A percentile compares a stretch with the other conserved stretches of the same genome.
Evolutionary conservation across 2,329 filamentous ascomycete genomes (phyloP).

Genomic region (Chalaropsis thielavioides): DNA sequence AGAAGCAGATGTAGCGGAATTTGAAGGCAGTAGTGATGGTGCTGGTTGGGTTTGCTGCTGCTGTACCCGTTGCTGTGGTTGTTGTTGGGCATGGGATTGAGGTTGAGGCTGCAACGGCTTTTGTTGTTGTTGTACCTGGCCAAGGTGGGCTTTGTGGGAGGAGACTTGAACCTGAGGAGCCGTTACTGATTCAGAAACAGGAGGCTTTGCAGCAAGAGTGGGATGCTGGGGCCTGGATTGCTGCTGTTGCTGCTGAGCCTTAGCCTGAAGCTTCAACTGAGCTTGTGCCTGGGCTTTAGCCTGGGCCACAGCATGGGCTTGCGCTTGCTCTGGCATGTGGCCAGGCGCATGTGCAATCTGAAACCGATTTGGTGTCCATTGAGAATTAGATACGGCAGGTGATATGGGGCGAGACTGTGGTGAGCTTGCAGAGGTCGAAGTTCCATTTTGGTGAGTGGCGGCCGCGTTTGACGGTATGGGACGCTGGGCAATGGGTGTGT

Average conservation of each 20-base stretch:
- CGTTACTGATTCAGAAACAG: neutral
- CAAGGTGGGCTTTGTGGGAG: neutral
- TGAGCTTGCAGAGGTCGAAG: neutral
- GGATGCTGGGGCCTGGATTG: neutral
- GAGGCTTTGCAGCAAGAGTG: neutral
- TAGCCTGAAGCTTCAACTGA: constrained; percentile 8
- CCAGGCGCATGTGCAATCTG: neutral
- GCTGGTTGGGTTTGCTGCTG: too few species aligned
- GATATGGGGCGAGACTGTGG: neutral
- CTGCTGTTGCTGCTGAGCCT: constrained; percentile 4
- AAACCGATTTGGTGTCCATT: constrained; percentile 5
- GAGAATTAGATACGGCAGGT: neutral
- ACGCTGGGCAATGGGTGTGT: constrained; percentile 6
- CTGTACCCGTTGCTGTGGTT: neutral
- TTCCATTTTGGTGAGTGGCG: neutral
- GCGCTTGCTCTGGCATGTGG: constrained; percentile 5
- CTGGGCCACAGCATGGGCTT: constrained; percentile 8
- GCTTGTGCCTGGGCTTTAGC: constrained; percentile 13
- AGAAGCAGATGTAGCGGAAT: neutral
- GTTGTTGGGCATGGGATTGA: neutral
- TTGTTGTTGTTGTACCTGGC: neutral
- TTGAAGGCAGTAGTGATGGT: neutral
- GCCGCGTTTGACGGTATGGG: neutral
- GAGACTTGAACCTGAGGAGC: neutral
- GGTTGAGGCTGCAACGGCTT: neutral